Evolutionary conservation across 2,329 filamentous ascomycete genomes (phyloP).

Genomic region (Paecilomyces fulvus): DNA sequence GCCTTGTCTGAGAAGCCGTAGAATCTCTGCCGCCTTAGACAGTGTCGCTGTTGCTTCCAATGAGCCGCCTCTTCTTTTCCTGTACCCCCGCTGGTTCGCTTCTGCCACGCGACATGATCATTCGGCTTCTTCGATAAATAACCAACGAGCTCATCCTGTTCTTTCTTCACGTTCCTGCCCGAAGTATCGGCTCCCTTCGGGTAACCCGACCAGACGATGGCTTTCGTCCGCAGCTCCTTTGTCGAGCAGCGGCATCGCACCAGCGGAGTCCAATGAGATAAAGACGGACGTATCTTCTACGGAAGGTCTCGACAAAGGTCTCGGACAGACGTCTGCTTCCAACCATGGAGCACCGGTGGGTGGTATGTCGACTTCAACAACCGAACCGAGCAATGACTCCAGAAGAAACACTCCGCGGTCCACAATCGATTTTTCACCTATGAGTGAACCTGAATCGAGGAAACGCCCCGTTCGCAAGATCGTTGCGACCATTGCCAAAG

Average conservation of each 20-base stretch:
- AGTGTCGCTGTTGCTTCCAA: slow-evolving; percentile 27
- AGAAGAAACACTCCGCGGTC: not conserved
- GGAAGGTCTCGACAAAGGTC: not conserved
- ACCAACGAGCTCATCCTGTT: not conserved
- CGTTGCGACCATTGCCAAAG: not conserved
- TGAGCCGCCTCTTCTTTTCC: slow-evolving; percentile 36
- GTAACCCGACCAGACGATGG: not conserved
- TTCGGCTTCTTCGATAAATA: slow-evolving; percentile 9
- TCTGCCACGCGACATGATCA: slow-evolving; percentile 7
- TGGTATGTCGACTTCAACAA: not conserved
- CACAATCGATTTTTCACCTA: not conserved
- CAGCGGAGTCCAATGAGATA: not conserved
- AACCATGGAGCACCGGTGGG: not conserved
- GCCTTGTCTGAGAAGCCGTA: slow-evolving; percentile 32
- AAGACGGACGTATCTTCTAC: not conserved
- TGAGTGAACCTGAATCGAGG: not conserved
- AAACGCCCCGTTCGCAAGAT: not conserved
- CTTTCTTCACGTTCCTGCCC: not conserved
- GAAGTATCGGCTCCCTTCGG: not conserved
- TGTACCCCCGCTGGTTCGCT: slow-evolving; percentile 36
- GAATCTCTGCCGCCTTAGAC: slow-evolving; percentile 27
- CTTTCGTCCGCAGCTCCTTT: not conserved
- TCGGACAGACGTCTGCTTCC: not conserved
- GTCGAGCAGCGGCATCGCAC: not conserved
- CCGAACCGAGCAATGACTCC: not conserved